Percentiles rank a stretch among this genome's conserved stretches.
These are phyloP conservation scores for Chlamydomonas sp. DNA, from an alignment of 139 green algal genomes.

Conservation along the genomic window DNA sequence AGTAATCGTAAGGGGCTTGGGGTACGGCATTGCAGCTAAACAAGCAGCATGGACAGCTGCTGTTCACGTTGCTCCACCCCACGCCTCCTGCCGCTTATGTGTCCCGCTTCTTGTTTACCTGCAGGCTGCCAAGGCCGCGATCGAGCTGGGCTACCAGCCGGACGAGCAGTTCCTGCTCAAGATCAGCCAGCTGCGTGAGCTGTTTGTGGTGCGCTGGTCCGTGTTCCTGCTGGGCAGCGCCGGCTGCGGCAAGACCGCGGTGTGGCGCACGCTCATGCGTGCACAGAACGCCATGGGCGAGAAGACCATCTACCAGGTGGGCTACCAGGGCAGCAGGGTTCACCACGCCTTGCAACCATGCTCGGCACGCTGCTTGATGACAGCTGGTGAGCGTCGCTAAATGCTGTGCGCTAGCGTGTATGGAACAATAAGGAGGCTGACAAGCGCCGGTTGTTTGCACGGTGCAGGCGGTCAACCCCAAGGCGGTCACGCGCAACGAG, in stretches of 20 bases:
- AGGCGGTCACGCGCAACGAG: constrained; percentile 93
- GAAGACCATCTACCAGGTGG: constrained; percentile 67
- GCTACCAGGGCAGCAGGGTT: too few relatives aligned
- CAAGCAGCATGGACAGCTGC: neutral
- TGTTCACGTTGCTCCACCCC: neutral
- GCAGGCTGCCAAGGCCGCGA: constrained; percentile 72
- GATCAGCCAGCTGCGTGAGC: constrained; percentile 86
- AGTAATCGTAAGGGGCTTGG: neutral
- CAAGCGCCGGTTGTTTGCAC: too few relatives aligned
- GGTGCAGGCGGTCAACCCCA: constrained; percentile 82
- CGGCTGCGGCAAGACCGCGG: constrained; percentile 92
- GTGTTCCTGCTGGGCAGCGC: constrained; percentile 93
- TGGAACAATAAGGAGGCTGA: too few relatives aligned
- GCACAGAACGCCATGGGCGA: constrained; percentile 67
- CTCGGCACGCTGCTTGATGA: too few relatives aligned
- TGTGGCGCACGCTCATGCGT: constrained; percentile 90
- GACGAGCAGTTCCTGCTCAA: constrained; percentile 93
- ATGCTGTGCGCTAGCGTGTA: too few relatives aligned
- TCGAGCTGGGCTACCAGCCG: constrained; percentile 87
- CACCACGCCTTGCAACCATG: too few relatives aligned
- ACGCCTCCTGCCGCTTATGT: neutral
- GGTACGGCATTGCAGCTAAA: too few relatives aligned
- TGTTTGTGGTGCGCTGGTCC: constrained; percentile 91
- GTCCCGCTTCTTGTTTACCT: constrained; percentile 4
- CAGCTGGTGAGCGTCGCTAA: too few relatives aligned